Evolutionary conservation across 2,329 filamentous ascomycete species (phyloP), one percentile per base, ranked within the genome.

Genomic region (Didymella pinodella): DNA sequence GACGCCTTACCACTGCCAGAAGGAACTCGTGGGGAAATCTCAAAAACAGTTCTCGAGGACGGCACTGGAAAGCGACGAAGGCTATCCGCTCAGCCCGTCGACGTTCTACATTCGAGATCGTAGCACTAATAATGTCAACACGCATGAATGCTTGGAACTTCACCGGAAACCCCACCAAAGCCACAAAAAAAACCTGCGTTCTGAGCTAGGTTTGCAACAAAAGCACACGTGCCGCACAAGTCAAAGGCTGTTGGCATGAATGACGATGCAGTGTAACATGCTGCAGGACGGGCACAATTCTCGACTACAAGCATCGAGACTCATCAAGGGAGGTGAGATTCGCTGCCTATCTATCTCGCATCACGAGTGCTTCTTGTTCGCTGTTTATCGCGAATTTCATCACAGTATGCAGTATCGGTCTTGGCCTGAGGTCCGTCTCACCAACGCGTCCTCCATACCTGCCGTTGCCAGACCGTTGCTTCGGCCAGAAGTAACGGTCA

Each of bases 191-290:
- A 20, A 29, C 40, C n/a, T 47, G 28, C 28, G 47, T 22, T 47
- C 18, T 25, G 45, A 43, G 28, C 29, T 18, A 28, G 20, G 25
- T 7, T 22, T 46, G 48, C 44, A 43, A 36, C 48, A 48, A 53
- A 53, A 45, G 36, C 49, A 48, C 31, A 45, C 44, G 48, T 57
- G 48, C 55, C 22, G 22, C 36, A 52, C 18, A 25, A 41, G 25
- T n/a, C 20, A 28, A 22, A 22, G 12, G 25, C 31, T 36, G 25
- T n/a, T 38, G 51, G 48, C 41, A 50, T 46, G 20, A 20, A 36
- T 14, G 18, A 11, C 28, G 16, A 58, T 49, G 55, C 36, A 28
- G 49, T 58, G 44, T 26, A 20, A 53, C 45, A 10, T 12, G 16
- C 20, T 41, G 29, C 43, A 48, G 36, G 20, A 34, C 44, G 34